Conservation (phyloP, 2,329 filamentous ascomycete species). For the Fusarium protoensiforme region DNA sequence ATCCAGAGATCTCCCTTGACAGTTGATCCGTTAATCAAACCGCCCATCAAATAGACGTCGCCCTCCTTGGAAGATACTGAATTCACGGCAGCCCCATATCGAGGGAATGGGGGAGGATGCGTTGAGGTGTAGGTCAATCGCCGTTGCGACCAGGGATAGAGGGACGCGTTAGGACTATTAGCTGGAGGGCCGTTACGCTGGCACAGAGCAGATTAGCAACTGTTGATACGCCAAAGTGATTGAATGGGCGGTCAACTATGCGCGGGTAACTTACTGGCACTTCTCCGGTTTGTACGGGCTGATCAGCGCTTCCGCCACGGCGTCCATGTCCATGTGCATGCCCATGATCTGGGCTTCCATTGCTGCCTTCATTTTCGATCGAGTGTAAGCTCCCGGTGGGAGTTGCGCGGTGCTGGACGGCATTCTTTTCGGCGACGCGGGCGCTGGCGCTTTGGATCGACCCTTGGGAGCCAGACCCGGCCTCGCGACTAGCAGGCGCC, state of each 20-base stretch:
- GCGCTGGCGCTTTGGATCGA: constrained; percentile 61
- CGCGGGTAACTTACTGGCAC: constrained; percentile 53
- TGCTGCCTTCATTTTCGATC: constrained; percentile 67
- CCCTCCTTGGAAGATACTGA: constrained; percentile 93
- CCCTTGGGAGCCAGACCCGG: constrained; percentile 56
- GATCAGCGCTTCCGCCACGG: constrained; percentile 62
- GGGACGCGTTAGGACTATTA: constrained; percentile 75
- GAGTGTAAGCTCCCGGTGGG: constrained; percentile 84
- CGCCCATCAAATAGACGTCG: constrained; percentile 97
- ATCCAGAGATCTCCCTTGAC: constrained; percentile 99
- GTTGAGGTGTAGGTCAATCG: constrained; percentile 86
- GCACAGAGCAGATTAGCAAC: constrained; percentile 48
- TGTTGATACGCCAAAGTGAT: background rate
- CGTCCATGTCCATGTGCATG: constrained; percentile 59
- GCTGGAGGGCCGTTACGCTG: constrained; percentile 64
- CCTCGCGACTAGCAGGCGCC: constrained; percentile 66
- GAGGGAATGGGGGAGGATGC: constrained; percentile 88
- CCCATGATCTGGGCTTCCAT: constrained; percentile 71
- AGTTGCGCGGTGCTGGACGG: constrained; percentile 68
- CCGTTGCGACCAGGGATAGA: constrained; percentile 96
- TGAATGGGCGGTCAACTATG: background rate
- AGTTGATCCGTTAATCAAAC: constrained; percentile 91
- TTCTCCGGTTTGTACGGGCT: constrained; percentile 55
- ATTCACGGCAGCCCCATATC: constrained; percentile 97
- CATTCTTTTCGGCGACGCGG: constrained; percentile 63